Conservation (phyloP, 176 grass and related monocot species). For the Guadua angustifolia region DNA sequence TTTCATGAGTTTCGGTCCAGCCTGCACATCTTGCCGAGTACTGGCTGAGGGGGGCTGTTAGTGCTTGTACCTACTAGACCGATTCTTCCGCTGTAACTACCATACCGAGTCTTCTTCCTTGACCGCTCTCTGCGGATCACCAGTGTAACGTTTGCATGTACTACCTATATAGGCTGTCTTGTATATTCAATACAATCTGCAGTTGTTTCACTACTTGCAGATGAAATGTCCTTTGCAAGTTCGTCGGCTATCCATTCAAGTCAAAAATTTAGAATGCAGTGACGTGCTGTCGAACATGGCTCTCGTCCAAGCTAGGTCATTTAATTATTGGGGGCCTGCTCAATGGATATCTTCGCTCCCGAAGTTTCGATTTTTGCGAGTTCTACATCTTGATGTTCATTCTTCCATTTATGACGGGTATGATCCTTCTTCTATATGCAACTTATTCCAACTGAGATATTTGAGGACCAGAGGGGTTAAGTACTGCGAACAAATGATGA, state of each 20-base stretch:
- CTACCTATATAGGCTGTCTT: no score
- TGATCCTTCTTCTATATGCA: neutral
- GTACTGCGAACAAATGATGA: neutral
- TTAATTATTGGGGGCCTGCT: conserved; percentile 24
- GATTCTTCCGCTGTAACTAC: no score
- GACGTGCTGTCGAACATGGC: neutral
- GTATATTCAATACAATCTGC: no score
- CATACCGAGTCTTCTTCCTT: no score
- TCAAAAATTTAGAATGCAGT: neutral
- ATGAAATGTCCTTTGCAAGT: neutral
- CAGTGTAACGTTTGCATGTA: no score
- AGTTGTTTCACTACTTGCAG: no score
- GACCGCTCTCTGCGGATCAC: no score
- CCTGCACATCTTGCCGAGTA: no score
- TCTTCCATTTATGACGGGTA: no score
- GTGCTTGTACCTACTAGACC: no score
- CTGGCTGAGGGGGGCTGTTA: no score
- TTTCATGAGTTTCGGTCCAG: no score
- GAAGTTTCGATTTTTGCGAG: conserved; percentile 8
- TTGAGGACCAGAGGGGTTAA: neutral
- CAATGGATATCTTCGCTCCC: neutral
- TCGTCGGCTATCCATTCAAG: conserved; percentile 35
- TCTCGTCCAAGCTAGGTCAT: conserved; percentile 16
- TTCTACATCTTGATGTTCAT: conserved; percentile 10
- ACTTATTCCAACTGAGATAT: conserved; percentile 17